phyloP scores from a whole-genome alignment of 768 basidiomycete species.

The Auricularia sp. region DNA sequence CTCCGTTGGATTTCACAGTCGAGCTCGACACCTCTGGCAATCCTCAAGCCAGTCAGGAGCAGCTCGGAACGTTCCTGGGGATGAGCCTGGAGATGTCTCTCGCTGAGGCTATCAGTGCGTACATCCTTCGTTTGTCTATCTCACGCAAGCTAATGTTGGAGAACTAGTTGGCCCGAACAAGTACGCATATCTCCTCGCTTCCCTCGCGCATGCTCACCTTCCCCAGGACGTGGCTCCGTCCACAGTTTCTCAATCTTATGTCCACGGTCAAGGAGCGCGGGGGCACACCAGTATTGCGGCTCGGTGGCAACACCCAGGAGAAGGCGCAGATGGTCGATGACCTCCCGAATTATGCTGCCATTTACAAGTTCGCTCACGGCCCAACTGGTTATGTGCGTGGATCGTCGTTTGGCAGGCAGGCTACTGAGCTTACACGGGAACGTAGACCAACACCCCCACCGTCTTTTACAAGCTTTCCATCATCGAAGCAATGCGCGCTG shows the following conservation, averaged over 20 bases:
- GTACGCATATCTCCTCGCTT: conserved; percentile 12
- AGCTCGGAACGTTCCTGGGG: conserved; percentile 40
- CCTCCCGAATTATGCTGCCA: neutral
- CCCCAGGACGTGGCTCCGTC: conserved; percentile 34
- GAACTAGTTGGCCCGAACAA: conserved; percentile 42
- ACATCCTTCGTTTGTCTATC: neutral
- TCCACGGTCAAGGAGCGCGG: conserved; percentile 56
- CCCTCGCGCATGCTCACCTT: neutral
- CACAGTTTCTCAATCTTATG: conserved; percentile 69
- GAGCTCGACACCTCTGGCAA: conserved; percentile 19
- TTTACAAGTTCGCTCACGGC: neutral
- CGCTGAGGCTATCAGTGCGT: conserved; percentile 53
- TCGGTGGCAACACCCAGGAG: conserved; percentile 80
- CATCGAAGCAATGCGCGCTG: neutral
- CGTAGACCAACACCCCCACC: neutral
- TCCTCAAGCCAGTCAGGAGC: neutral
- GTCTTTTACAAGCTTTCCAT: neutral
- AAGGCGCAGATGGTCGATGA: neutral
- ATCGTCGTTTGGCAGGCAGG: neutral
- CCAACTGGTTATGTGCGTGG: neutral
- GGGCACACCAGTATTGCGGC: conserved; percentile 52
- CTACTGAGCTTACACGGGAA: neutral
- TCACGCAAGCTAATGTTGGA: neutral
- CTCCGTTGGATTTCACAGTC: conserved; percentile 35
- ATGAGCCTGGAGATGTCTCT: conserved; percentile 74